phyloP scores from a whole-genome alignment of 2,329 filamentous ascomycete genomes.

The Alternaria conjuncta region DNA sequence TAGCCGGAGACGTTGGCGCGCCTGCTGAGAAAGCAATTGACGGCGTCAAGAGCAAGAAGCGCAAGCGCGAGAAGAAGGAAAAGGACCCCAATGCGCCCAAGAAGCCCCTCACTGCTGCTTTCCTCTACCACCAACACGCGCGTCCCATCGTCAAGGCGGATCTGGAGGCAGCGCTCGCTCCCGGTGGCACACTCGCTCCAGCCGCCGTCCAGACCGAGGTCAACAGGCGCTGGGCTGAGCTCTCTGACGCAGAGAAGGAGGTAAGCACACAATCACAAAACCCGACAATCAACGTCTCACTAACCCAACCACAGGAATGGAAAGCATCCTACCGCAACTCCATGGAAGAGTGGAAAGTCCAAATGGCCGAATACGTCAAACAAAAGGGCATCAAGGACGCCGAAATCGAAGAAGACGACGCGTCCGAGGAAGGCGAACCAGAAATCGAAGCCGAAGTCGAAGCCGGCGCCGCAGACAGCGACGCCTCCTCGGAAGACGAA shows the following conservation, averaged over 20 bases:
- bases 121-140: slow-evolving; percentile 90
- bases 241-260: slow-evolving; percentile 75
- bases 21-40: slow-evolving; percentile 19
- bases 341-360: slow-evolving; percentile 62
- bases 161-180: slow-evolving; percentile 48
- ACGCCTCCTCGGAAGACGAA: slow-evolving; percentile 47
- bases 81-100: slow-evolving; percentile 92
- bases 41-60: slow-evolving; percentile 58
- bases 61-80: slow-evolving; percentile 82
- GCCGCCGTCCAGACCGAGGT: slow-evolving; percentile 89
- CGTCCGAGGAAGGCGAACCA: slow-evolving; percentile 27
- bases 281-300: background rate
- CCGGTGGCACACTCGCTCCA: slow-evolving; percentile 77
- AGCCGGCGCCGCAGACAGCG: slow-evolving; percentile 47
- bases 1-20: slow-evolving; percentile 24
- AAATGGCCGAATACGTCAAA: slow-evolving; percentile 64
- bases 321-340: slow-evolving; percentile 59
- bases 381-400: slow-evolving; percentile 47
- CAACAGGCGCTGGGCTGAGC: slow-evolving; percentile 81
- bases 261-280: slow-evolving; percentile 49
- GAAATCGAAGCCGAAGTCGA: slow-evolving; percentile 45
- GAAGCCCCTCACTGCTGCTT: slow-evolving; percentile 91
- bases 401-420: slow-evolving; percentile 51
- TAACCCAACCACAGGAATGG: slow-evolving; percentile 37
- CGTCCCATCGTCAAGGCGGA: slow-evolving; percentile 82